These are phyloP conservation scores for Mucor velutinosus DNA, from an alignment of 371 early-diverging fungal species.

Conservation along the genomic window DNA sequence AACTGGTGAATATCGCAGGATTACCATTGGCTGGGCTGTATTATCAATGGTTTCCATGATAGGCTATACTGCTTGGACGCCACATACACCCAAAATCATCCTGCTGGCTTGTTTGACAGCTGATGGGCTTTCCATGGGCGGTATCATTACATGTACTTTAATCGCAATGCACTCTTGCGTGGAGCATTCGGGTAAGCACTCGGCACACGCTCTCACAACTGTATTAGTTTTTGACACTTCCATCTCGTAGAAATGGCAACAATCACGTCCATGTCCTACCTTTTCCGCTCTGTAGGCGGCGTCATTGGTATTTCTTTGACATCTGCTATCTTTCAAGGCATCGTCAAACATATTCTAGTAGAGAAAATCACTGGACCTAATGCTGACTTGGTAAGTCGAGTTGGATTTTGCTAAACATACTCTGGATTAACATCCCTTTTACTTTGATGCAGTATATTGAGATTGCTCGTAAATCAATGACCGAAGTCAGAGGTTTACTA, in stretches of 20 bases:
- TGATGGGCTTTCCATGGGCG: constrained; percentile 47
- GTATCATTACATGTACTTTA: constrained; percentile 34
- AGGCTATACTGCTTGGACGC: constrained; percentile 31
- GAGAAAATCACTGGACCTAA: constrained; percentile 41
- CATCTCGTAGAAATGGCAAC: constrained; percentile 43
- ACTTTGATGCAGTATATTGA: constrained; percentile 38
- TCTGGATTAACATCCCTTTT: neutral
- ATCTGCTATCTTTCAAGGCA: constrained; percentile 49
- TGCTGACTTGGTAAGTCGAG: constrained; percentile 34
- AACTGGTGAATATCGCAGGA: constrained; percentile 41
- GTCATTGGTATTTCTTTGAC: constrained; percentile 44
- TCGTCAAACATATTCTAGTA: constrained; percentile 29
- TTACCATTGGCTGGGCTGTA: constrained; percentile 26
- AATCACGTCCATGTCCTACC: constrained; percentile 47
- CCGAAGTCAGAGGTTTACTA: constrained; percentile 39
- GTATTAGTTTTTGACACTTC: too few relatives aligned
- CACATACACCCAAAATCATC: constrained; percentile 9
- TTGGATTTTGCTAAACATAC: neutral
- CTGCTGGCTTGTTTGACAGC: constrained; percentile 23
- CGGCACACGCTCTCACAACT: too few relatives aligned
- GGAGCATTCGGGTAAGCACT: constrained; percentile 26
- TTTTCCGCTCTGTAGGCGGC: constrained; percentile 49
- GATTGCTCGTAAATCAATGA: constrained; percentile 43
- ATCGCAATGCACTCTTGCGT: constrained; percentile 48
- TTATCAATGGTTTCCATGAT: constrained; percentile 16